Evolutionary conservation across 2,329 filamentous ascomycete genomes (phyloP).

Genomic region (Fusarium avenaceum): DNA sequence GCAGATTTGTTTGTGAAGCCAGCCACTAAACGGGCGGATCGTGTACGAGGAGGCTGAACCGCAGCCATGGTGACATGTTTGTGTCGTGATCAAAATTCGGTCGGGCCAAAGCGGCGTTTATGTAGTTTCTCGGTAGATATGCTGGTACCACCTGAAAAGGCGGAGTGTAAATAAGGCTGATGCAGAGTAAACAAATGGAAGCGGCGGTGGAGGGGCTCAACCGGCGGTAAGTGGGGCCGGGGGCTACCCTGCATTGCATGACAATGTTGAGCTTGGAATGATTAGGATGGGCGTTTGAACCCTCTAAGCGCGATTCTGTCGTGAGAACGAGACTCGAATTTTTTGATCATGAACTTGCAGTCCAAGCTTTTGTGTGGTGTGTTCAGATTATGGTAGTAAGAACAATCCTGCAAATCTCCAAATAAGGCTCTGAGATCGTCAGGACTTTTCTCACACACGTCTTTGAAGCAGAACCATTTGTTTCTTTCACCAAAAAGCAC

Average conservation of each 20-base stretch:
- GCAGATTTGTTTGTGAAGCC: constrained; percentile 43
- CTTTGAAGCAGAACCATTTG: background rate
- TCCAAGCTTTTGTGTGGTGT: background rate
- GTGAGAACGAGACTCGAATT: background rate
- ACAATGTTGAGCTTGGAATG: background rate
- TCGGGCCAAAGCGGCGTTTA: constrained; percentile 6
- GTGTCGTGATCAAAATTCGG: background rate
- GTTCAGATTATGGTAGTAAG: no score
- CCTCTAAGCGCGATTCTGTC: background rate
- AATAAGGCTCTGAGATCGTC: background rate
- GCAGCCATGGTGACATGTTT: constrained; percentile 47
- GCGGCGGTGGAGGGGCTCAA: constrained; percentile 25
- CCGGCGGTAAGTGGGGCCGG: constrained; percentile 35
- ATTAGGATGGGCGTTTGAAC: background rate
- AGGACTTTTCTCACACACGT: background rate
- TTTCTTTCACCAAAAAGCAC: background rate
- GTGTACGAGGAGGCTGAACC: constrained; percentile 45
- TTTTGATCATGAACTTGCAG: background rate
- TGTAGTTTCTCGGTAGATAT: constrained; percentile 33
- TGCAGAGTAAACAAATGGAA: constrained; percentile 42
- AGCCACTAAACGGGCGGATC: constrained; percentile 48
- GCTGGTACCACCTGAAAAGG: constrained; percentile 32
- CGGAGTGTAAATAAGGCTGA: constrained; percentile 43
- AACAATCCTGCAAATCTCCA: no score
- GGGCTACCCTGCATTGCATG: constrained; percentile 29